Evolutionary conservation across 2,329 filamentous ascomycete genomes (phyloP), one percentile per base, ranked within the genome.

Genomic region (Decorospora gaudefroyi): DNA sequence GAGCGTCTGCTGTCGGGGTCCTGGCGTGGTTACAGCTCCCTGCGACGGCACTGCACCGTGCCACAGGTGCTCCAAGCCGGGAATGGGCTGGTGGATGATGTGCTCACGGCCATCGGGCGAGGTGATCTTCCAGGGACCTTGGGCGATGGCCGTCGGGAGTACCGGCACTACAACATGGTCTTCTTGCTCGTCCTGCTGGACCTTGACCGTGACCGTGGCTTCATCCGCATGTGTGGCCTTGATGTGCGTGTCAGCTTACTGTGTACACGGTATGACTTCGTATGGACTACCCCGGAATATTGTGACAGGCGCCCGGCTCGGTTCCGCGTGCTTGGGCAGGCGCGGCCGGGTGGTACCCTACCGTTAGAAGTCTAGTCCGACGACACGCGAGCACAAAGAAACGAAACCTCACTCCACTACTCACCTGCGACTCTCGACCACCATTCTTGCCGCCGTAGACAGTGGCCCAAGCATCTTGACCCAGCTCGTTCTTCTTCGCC

Each of bases 61-160:
- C 31, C 61, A 60, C 6, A 63, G 34, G 18, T 65, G 59, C 29
- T 64, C 62, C 23, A 61, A 63, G 23, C 62, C 62, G 5, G 46
- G 41, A 8, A 65, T 47, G 4, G 62, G 61, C 23, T 41, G 38
- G 34, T 57, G 59, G 16, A 57, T 48, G 23, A 53, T 46, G 25
- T 50, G 43, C n/a, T 53, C 53, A 9, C 55, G 52, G 15, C 60
- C 62, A 31, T 61, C 48, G 6, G 55, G 49, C 12, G 58, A 50
- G 3, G 52, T 49, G 4, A 61, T 32, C 25, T 57, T 59, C 53
- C 32, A 53, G n/a, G 19, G 46, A 32, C 13, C 27, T 25, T 19
- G 46, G 6, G 53, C 53, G 21, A 64, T 62, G 4, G 55, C 59
- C 6, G 42, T 59, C 6, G 56, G 58, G 1, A 54, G 36, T 1